These are phyloP conservation scores for Coccomyxa sp. DNA, from an alignment of 139 green algal species.

Conservation along the genomic window DNA sequence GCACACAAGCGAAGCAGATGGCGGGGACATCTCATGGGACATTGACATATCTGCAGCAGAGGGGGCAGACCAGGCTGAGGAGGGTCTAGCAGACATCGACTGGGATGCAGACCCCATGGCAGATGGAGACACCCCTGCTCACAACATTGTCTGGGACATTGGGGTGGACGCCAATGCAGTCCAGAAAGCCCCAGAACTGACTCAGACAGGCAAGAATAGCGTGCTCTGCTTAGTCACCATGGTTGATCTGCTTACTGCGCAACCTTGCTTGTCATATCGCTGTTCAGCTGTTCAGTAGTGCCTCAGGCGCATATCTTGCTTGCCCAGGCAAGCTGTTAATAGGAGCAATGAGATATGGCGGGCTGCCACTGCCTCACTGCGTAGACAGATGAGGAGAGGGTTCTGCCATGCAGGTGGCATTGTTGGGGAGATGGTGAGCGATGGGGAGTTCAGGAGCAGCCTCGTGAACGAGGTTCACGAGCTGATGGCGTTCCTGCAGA, in stretches of 20 bases:
- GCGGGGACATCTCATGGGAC: slow-evolving; percentile 30
- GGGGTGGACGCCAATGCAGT: slow-evolving; percentile 36
- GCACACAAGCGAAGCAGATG: background rate
- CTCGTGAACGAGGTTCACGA: slow-evolving; percentile 59
- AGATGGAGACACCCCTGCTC: background rate
- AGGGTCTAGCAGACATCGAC: too few species aligned
- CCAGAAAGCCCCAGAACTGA: background rate
- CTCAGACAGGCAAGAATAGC: background rate
- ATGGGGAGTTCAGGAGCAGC: slow-evolving; percentile 17
- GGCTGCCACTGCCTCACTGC: too few species aligned
- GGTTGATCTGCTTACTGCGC: background rate
- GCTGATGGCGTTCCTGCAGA: slow-evolving; percentile 46
- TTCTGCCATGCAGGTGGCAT: background rate
- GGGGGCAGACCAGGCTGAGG: slow-evolving; percentile 6
- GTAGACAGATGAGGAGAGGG: too few species aligned
- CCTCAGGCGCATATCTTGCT: background rate
- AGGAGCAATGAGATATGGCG: background rate
- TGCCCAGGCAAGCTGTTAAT: background rate
- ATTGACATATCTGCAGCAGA: slow-evolving; percentile 12
- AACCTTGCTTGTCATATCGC: background rate
- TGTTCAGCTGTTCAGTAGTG: background rate
- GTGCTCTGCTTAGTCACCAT: background rate
- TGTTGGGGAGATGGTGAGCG: slow-evolving; percentile 15
- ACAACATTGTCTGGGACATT: slow-evolving; percentile 51
- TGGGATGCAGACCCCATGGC: background rate